Percentiles rank a stretch among this genome's conserved stretches.
Evolutionary conservation across 257 asterid species (phyloP).

Genomic region (Forsythia viridissima): DNA sequence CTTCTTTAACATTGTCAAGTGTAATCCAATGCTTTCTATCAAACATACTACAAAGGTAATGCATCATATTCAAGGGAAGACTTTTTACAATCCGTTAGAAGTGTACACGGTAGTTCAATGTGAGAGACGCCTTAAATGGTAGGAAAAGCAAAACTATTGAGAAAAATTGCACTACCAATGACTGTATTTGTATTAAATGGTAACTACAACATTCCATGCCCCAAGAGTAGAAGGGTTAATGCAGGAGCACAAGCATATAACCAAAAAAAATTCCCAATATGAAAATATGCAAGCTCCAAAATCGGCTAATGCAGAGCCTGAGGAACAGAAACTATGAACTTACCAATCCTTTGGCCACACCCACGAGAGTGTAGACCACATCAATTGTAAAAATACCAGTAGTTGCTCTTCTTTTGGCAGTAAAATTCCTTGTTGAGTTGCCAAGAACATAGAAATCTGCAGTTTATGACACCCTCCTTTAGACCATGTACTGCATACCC

Average conservation of each 20-base stretch:
- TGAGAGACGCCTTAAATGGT: background rate
- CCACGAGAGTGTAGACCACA: background rate
- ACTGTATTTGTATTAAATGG: background rate
- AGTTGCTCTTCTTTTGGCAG: conserved; percentile 16
- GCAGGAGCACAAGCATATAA: background rate
- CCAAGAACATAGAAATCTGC: background rate
- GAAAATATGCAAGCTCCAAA: conserved; percentile 23
- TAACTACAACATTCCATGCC: background rate
- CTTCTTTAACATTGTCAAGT: no score
- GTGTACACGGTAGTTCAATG: background rate
- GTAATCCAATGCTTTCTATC: no score
- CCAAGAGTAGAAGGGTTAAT: background rate
- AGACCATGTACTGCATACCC: conserved; percentile 97
- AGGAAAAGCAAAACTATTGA: background rate
- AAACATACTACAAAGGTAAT: background rate
- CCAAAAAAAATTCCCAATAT: conserved; percentile 16
- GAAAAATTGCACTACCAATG: background rate
- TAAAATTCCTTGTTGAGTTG: conserved; percentile 3
- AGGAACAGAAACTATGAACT: background rate
- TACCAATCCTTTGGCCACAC: background rate
- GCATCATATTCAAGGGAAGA: background rate
- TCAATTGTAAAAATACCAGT: background rate
- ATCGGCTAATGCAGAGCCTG: conserved; percentile 17
- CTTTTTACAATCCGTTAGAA: background rate
- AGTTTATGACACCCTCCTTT: conserved; percentile 28